Conservation (phyloP, 495 filamentous ascomycete species). For the Barbatosphaeria neglecta region DNA sequence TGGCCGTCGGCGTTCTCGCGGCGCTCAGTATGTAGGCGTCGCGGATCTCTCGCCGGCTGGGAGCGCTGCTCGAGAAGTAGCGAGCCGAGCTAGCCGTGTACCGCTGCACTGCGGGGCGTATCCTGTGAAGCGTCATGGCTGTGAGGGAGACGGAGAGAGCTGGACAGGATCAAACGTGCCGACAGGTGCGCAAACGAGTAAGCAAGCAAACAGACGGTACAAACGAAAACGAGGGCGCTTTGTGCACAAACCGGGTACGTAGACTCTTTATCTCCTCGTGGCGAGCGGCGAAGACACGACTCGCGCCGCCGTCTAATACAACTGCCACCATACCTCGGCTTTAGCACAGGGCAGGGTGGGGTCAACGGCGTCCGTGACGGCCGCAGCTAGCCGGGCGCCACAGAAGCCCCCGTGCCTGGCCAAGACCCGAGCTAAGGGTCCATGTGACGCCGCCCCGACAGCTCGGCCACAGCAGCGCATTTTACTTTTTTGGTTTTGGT, state of each 20-base stretch:
- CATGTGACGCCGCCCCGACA: too few species aligned
- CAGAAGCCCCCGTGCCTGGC: not conserved
- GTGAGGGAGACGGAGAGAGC: not conserved
- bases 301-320: too few species aligned
- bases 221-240: not conserved
- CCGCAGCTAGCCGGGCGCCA: not conserved
- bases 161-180: too few species aligned
- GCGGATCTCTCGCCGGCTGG: slow-evolving; percentile 55
- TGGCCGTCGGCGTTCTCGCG: slow-evolving; percentile 76
- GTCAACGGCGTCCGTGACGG: not conserved
- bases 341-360: not conserved
- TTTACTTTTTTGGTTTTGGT: too few species aligned
- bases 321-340: not conserved
- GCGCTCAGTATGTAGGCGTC: slow-evolving; percentile 89
- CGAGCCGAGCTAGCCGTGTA: slow-evolving; percentile 31
- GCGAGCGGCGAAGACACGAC: too few species aligned
- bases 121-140: slow-evolving; percentile 7
- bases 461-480: too few species aligned
- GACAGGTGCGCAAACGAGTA: too few species aligned
- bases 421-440: too few species aligned
- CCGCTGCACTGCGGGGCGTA: slow-evolving; percentile 5
- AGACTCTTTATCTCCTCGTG: too few species aligned
- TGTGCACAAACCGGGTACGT: too few species aligned
- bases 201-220: not conserved
- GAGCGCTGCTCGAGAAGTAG: slow-evolving; percentile 54